phyloP scores from a whole-genome alignment of 352 stramenopile species.

The Phytophthora citricola region DNA sequence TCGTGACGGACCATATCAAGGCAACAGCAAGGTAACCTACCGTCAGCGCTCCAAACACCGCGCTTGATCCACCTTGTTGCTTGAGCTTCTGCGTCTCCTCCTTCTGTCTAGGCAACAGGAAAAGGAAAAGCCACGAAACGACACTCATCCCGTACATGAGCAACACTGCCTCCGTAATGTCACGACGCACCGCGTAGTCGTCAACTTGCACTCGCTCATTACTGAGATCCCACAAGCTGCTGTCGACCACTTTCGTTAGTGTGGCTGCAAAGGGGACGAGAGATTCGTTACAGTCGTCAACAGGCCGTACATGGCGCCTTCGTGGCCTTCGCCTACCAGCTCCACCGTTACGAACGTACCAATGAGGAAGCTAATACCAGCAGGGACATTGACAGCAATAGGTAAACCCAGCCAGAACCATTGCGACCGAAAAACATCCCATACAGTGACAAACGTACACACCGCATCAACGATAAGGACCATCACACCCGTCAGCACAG shows the following conservation, averaged over 20 bases:
- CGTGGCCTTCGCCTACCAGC: conserved; percentile 44
- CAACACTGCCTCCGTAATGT: conserved; percentile 33
- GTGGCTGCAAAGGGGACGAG: conserved; percentile 25
- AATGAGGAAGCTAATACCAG: conserved; percentile 2
- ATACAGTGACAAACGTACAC: conserved; percentile 2
- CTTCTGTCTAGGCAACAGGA: conserved; percentile 43
- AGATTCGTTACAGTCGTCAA: conserved; percentile 41
- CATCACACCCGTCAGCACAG: background rate
- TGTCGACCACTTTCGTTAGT: conserved; percentile 29
- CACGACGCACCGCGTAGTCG: conserved; percentile 24
- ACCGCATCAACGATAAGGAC: background rate
- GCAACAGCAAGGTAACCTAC: conserved; percentile 36
- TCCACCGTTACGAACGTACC: conserved; percentile 46
- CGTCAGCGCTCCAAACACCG: conserved; percentile 34
- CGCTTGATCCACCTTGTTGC: conserved; percentile 31
- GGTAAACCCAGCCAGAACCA: conserved; percentile 3
- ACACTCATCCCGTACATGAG: conserved; percentile 43
- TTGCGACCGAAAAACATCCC: background rate
- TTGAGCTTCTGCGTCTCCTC: conserved; percentile 31
- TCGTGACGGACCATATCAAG: conserved; percentile 42
- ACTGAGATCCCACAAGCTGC: conserved; percentile 27
- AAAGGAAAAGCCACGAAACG: conserved; percentile 34
- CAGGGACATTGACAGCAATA: conserved; percentile 1
- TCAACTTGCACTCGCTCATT: conserved; percentile 42
- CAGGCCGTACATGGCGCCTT: conserved; percentile 46